Evolutionary conservation across 257 asterid species (phyloP).

Genomic region (Paulownia fortunei): DNA sequence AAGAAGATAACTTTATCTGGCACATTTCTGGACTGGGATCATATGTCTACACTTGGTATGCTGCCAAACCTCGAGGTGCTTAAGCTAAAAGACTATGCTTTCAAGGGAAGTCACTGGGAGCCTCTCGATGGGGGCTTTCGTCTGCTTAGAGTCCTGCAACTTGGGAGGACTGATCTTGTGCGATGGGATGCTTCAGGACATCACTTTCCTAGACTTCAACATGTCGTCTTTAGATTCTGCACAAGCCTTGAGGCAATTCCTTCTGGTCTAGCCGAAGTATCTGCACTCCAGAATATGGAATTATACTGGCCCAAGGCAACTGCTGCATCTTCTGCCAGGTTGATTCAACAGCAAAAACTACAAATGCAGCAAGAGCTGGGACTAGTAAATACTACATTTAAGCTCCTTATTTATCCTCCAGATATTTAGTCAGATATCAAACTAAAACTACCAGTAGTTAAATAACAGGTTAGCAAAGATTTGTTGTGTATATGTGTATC

Average conservation of each 20-base stretch:
- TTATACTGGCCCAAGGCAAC: conserved; percentile 36
- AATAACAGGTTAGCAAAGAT: too few species aligned
- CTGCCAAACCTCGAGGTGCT: conserved; percentile 52
- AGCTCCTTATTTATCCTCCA: conserved; percentile 42
- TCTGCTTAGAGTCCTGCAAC: conserved; percentile 42
- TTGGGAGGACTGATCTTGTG: conserved; percentile 48
- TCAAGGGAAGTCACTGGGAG: conserved; percentile 50
- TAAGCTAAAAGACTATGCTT: conserved; percentile 47
- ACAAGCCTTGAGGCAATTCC: conserved; percentile 42
- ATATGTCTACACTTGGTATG: conserved; percentile 46
- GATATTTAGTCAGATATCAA: conserved; percentile 13
- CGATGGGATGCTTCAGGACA: conserved; percentile 49
- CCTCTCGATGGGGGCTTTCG: conserved; percentile 48
- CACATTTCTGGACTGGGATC: conserved; percentile 45
- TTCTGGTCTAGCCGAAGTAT: conserved; percentile 40
- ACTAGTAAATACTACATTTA: conserved; percentile 14
- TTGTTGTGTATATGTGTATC: background rate
- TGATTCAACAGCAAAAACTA: conserved; percentile 27
- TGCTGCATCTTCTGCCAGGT: conserved; percentile 39
- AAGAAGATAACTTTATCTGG: conserved; percentile 51
- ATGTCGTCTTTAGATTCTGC: conserved; percentile 38
- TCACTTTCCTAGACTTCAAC: conserved; percentile 50
- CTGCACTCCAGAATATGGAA: conserved; percentile 41
- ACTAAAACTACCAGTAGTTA: background rate
- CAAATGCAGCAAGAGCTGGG: conserved; percentile 18